Percentiles rank a stretch among this genome's conserved stretches.
Conservation (phyloP, 805 yeast genomes). For the Candida schatavii region DNA sequence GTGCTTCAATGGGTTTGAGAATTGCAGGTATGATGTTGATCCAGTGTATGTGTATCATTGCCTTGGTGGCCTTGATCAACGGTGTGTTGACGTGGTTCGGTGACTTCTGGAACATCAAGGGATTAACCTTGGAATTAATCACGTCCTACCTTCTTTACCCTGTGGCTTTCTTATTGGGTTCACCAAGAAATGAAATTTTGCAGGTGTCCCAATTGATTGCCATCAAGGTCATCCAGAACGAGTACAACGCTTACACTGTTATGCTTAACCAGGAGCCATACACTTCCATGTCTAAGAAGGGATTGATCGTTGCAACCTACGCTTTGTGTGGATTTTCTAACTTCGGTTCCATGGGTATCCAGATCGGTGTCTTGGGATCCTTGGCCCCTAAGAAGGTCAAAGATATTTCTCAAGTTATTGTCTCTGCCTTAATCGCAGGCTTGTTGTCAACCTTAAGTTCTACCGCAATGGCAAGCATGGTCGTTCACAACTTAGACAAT, state of each 20-base stretch:
- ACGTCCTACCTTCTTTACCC: constrained; percentile 59
- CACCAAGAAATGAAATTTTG: constrained; percentile 50
- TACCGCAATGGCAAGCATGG: constrained; percentile 64
- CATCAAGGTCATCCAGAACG: constrained; percentile 58
- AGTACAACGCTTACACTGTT: constrained; percentile 52
- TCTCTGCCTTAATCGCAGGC: constrained; percentile 52
- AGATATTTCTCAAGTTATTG: constrained; percentile 44
- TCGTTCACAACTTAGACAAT: constrained; percentile 45
- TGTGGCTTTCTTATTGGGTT: constrained; percentile 56
- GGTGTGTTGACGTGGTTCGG: constrained; percentile 61
- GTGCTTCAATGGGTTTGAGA: constrained; percentile 55
- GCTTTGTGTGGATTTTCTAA: constrained; percentile 64
- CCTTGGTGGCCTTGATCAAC: constrained; percentile 53
- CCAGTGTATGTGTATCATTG: constrained; percentile 61
- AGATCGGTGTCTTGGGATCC: constrained; percentile 57
- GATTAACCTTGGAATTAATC: constrained; percentile 53
- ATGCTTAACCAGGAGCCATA: constrained; percentile 42
- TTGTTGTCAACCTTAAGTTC: constrained; percentile 51
- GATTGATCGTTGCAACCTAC: constrained; percentile 55
- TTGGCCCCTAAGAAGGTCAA: constrained; percentile 47
- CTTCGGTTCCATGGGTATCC: constrained; percentile 60
- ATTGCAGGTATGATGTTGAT: constrained; percentile 57
- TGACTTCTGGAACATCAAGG: constrained; percentile 55
- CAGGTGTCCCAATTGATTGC: constrained; percentile 52
- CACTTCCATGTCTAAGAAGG: constrained; percentile 47